Evolutionary conservation across 805 yeast genomes (phyloP).

Genomic region (Brettanomyces bruxellensis): DNA sequence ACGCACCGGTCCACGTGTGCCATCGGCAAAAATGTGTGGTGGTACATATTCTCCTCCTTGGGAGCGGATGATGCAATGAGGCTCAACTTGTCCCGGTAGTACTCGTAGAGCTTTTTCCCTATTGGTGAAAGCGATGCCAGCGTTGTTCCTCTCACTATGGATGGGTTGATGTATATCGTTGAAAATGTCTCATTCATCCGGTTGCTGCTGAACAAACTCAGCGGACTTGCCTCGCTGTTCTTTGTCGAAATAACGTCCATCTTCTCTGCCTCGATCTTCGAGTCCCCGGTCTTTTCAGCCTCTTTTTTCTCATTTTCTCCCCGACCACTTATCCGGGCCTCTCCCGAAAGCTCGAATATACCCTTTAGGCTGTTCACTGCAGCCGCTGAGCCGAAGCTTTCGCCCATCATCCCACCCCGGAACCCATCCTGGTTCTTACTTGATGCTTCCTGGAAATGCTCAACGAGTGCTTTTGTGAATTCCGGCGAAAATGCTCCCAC

Average conservation of each 20-base stretch:
- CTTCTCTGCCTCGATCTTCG: neutral
- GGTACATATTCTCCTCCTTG: constrained; percentile 39
- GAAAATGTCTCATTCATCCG: constrained; percentile 1
- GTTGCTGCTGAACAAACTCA: neutral
- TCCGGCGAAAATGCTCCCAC: constrained; percentile 18
- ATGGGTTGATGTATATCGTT: constrained; percentile 21
- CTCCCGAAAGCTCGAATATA: too few species aligned
- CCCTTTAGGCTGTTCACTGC: too few species aligned
- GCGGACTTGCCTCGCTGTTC: too few species aligned
- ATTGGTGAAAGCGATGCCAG: constrained; percentile 23
- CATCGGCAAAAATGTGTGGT: constrained; percentile 44
- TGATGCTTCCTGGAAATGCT: constrained; percentile 9
- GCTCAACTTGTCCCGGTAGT: constrained; percentile 38
- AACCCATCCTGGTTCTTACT: neutral
- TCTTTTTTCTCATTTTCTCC: neutral
- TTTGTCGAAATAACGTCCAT: neutral
- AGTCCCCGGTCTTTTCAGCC: too few species aligned
- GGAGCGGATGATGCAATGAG: constrained; percentile 40
- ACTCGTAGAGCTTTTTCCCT: constrained; percentile 35
- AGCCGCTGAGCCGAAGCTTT: too few species aligned
- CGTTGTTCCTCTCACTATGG: constrained; percentile 18
- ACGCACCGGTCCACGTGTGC: constrained; percentile 45
- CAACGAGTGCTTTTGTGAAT: constrained; percentile 16
- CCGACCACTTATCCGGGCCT: too few species aligned
- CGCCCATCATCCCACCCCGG: too few species aligned